Percentiles rank a stretch among this genome's conserved stretches.
These are phyloP conservation scores for Xylaria sp. DNA, from an alignment of 2,329 filamentous ascomycete genomes.

Conservation along the genomic window DNA sequence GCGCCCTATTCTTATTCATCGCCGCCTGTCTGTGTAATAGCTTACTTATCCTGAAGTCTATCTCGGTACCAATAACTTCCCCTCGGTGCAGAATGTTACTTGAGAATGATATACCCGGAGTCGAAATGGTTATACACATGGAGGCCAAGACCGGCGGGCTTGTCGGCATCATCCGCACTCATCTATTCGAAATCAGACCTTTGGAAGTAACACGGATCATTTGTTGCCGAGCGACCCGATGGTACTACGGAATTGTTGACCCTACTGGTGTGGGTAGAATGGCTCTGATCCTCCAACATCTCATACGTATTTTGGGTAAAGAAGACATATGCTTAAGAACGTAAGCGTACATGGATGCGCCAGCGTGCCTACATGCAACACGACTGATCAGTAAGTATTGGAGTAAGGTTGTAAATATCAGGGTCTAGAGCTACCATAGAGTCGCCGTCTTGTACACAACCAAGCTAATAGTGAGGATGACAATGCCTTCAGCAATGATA, in stretches of 20 bases:
- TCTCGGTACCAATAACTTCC: neutral
- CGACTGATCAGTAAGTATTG: constrained; percentile 22
- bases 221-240: constrained; percentile 21
- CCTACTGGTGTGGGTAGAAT: neutral
- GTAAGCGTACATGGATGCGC: neutral
- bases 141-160: neutral
- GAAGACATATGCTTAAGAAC: neutral
- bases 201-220: neutral
- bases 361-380: constrained; percentile 21
- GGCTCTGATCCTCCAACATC: constrained; percentile 15
- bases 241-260: neutral
- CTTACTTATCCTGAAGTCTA: neutral
- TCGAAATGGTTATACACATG: neutral
- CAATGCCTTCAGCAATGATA: neutral
- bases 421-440: constrained; percentile 6
- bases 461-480: constrained; percentile 6
- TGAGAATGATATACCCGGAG: neutral
- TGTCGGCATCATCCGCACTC: neutral
- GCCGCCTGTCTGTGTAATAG: neutral
- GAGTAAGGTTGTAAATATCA: constrained; percentile 14
- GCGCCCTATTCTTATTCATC: neutral
- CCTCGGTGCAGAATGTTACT: neutral
- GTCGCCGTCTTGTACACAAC: neutral
- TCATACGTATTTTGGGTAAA: neutral
- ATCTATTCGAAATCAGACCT: neutral